Evolutionary conservation across 805 yeast species (phyloP), one percentile per base, ranked within the genome.

Genomic region (Wickerhamomyces hampshirensis): DNA sequence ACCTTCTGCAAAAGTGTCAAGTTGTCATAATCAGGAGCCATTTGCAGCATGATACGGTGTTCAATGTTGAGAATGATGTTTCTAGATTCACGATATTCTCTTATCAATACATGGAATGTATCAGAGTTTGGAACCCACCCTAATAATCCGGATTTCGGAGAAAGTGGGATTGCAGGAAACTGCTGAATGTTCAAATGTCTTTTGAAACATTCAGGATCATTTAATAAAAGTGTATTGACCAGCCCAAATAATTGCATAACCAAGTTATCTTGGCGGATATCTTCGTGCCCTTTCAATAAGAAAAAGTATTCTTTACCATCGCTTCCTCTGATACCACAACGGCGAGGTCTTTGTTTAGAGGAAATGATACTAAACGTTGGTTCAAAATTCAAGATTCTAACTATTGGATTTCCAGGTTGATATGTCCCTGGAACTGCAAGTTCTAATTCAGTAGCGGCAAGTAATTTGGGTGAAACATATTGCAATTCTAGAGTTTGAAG

Each of bases 41-140:
- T 91, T 58, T 91, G 98, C 26, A 87, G 63, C 96, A 91, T 89
- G 38, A 91, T 85, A 45, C 97, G 73, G 57, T 91, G 97, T 59
- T 91, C 98, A 50, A 91, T 86, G 57, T 91, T 91, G 45, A 91
- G 65, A 42, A 91, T 70, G 31, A 89, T 85, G 66, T 87, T 89
- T 40, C 96, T 74, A 6, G 91, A 82, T 47, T 88, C 97, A 50
- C 99, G 76, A 57, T 89, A 88, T 50, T 91, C 98, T 42, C 88
- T 75, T 37, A 93, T 91, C 44, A 93, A 69, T 6, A 82, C 89
- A 59, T 93, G 98, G 75, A 93, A 84, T 0, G 99, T 93, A 54
- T 94, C 98, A 51, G 95, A 83, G 58, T 93, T 91, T 6, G 95
- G 93, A 31, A 93, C 98, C 97, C 98, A 93, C 1, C 97, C 96